Evolutionary conservation across 192 early-diverging fungal genomes (phyloP).

Genomic region (Rhizoclosmatium globosum): DNA sequence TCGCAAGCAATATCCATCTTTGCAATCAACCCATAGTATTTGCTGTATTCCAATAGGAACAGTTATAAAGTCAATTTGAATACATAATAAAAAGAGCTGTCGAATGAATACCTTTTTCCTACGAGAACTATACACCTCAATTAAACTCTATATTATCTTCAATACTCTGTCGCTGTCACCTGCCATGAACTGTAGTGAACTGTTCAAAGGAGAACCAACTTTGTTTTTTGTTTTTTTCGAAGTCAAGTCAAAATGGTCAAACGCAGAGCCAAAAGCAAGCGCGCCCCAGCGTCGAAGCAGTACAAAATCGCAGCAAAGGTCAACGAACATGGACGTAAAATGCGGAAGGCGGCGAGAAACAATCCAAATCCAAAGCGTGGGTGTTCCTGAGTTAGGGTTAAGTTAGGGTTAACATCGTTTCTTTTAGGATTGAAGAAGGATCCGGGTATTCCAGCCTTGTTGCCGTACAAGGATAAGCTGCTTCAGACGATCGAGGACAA

Average conservation of each 20-base stretch:
- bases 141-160: no score
- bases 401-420: neutral
- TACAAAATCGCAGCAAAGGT: constrained; percentile 61
- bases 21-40: no score
- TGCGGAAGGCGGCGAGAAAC: constrained; percentile 54
- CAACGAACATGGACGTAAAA: constrained; percentile 59
- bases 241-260: constrained; percentile 8
- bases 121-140: no score
- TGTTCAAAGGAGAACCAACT: neutral
- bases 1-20: no score
- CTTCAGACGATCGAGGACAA: constrained; percentile 76
- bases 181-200: no score
- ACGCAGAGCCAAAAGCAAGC: constrained; percentile 53
- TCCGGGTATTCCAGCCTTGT: constrained; percentile 91
- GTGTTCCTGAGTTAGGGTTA: constrained; percentile 5
- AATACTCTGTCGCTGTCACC: no score
- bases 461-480: constrained; percentile 89
- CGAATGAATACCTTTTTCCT: no score
- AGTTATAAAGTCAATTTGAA: no score
- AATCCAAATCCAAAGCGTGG: constrained; percentile 41
- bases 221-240: constrained; percentile 36
- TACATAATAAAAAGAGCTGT: no score
- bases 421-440: constrained; percentile 83
- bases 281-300: constrained; percentile 46
- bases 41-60: no score